Evolutionary conservation across 164 flowering plant species (phyloP).

Genomic region (Paratinospora sagittata): DNA sequence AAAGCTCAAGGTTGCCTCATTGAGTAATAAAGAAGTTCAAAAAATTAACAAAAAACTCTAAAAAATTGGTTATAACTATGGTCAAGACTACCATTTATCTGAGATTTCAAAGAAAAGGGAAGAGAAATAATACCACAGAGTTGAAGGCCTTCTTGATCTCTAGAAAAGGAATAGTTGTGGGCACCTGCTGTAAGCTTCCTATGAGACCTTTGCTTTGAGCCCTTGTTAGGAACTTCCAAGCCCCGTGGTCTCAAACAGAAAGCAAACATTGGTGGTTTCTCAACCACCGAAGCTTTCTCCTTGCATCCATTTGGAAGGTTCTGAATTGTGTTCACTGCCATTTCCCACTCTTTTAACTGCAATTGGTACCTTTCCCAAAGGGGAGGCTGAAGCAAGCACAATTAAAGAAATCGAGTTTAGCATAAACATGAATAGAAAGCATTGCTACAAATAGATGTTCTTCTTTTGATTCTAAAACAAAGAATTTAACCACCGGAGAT

Average conservation of each 20-base stretch:
- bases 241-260: slow-evolving; percentile 96
- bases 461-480: background rate
- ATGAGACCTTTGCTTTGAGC: slow-evolving; percentile 80
- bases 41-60: too few species aligned
- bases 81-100: background rate
- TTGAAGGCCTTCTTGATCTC: slow-evolving; percentile 56
- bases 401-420: slow-evolving; percentile 6
- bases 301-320: slow-evolving; percentile 38
- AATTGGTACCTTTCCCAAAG: slow-evolving; percentile 86
- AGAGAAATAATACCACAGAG: slow-evolving; percentile 34
- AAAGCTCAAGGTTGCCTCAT: too few species aligned
- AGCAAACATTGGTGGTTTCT: slow-evolving; percentile 93
- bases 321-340: slow-evolving; percentile 29
- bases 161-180: slow-evolving; percentile 31
- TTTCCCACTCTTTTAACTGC: slow-evolving; percentile 76
- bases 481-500: background rate
- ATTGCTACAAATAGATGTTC: background rate
- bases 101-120: background rate
- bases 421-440: background rate
- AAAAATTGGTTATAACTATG: too few species aligned
- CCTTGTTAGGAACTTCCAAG: slow-evolving; percentile 77
- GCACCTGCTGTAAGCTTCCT: slow-evolving; percentile 50
- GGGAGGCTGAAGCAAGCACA: slow-evolving; percentile 66
- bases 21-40: too few species aligned
- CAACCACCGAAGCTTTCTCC: slow-evolving; percentile 30